Percentiles rank a stretch among this genome's conserved stretches.
Conservation (phyloP, 2,329 filamentous ascomycete genomes). For the Botryotinia convoluta region DNA sequence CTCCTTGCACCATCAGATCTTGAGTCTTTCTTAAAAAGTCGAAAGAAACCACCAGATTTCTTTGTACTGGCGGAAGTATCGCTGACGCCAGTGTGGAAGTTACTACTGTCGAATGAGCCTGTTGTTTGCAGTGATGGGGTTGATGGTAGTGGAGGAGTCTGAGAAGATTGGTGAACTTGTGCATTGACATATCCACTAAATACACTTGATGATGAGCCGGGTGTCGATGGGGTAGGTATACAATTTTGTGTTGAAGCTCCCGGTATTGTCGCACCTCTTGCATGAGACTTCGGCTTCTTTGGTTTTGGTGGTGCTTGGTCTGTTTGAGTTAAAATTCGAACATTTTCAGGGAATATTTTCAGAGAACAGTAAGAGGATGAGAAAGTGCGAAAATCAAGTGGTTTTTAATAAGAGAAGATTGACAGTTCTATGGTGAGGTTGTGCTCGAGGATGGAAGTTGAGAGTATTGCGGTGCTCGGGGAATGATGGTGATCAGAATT, state of each 20-base stretch:
- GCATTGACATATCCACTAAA: background rate
- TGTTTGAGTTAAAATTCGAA: slow-evolving; percentile 20
- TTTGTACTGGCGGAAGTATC: background rate
- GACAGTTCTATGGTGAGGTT: background rate
- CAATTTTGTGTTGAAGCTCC: slow-evolving; percentile 5
- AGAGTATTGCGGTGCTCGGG: background rate
- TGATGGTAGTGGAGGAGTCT: background rate
- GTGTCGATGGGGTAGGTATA: background rate
- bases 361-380: background rate
- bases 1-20: background rate
- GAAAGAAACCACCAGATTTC: slow-evolving; percentile 6
- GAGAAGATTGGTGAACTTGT: background rate
- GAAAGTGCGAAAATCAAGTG: background rate
- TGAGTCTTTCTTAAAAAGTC: slow-evolving; percentile 3
- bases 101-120: slow-evolving; percentile 7
- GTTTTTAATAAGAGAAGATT: background rate
- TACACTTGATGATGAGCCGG: background rate
- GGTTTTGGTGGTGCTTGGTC: slow-evolving; percentile 15
- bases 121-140: slow-evolving; percentile 3
- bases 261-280: slow-evolving; percentile 9
- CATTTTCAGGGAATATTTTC: background rate
- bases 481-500: background rate
- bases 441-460: background rate
- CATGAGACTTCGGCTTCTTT: slow-evolving; percentile 10
- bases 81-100: background rate